phyloP scores from a whole-genome alignment of 2,329 filamentous ascomycete genomes.

The Neonectria punicea region DNA sequence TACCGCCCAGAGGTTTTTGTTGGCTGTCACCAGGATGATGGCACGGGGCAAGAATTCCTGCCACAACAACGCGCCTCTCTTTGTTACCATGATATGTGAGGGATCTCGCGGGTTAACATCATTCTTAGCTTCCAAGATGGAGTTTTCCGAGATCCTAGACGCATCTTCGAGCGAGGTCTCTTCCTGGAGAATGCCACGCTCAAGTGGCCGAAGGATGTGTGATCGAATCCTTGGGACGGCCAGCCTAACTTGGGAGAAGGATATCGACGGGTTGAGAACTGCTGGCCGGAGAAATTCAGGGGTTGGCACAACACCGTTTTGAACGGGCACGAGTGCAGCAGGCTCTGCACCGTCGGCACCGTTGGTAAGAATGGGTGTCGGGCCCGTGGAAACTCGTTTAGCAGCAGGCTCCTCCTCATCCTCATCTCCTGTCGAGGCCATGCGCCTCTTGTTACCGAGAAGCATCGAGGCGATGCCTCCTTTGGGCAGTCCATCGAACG shows the following conservation, averaged over 20 bases:
- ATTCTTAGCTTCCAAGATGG: conserved; percentile 90
- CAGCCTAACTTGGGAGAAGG: conserved; percentile 84
- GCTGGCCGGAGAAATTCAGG: conserved; percentile 91
- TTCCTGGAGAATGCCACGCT: conserved; percentile 68
- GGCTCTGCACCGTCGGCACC: conserved; percentile 81
- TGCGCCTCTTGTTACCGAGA: conserved; percentile 92
- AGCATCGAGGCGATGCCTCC: conserved; percentile 88
- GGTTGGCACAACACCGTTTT: conserved; percentile 71
- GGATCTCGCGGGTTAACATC: conserved; percentile 82
- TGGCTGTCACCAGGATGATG: conserved; percentile 91
- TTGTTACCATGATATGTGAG: conserved; percentile 82
- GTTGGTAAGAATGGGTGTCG: conserved; percentile 79
- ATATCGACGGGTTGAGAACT: conserved; percentile 82
- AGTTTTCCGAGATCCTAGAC: conserved; percentile 71
- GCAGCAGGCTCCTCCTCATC: conserved; percentile 71
- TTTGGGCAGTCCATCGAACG: conserved; percentile 90
- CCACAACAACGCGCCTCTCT: conserved; percentile 85
- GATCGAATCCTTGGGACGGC: conserved; percentile 88
- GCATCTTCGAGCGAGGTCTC: conserved; percentile 69
- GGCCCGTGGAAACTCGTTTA: conserved; percentile 71
- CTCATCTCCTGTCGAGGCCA: conserved; percentile 76
- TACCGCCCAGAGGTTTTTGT: conserved; percentile 89
- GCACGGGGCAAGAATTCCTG: conserved; percentile 91
- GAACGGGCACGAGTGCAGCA: conserved; percentile 70
- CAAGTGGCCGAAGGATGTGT: conserved; percentile 84